A percentile compares a stretch with the other conserved stretches of the same genome.
Evolutionary conservation across 805 yeast species (phyloP).

Genomic region (Metschnikowia baotianmanensis): DNA sequence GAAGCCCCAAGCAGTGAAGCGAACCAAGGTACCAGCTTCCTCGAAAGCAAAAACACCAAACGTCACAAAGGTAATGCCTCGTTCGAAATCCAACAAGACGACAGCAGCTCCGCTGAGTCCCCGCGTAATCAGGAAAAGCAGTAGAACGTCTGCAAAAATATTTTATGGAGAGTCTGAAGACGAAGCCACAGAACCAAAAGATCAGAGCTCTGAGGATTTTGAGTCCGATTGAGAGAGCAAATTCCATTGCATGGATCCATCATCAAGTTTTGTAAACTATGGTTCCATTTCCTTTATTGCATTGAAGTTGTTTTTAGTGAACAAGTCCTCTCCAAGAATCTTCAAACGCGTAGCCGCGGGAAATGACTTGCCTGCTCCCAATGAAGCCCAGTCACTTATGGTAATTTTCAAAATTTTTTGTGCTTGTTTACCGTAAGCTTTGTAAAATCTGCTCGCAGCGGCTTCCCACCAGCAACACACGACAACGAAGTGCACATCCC

Average conservation of each 20-base stretch:
- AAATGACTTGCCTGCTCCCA: slow-evolving; percentile 48
- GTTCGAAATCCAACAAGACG: background rate
- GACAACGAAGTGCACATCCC: slow-evolving; percentile 68
- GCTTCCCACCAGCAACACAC: slow-evolving; percentile 93
- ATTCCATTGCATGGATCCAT: background rate
- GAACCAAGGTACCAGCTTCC: background rate
- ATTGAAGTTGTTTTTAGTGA: slow-evolving; percentile 43
- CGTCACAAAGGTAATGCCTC: background rate
- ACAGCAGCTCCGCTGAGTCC: slow-evolving; percentile 15
- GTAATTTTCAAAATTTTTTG: slow-evolving; percentile 52
- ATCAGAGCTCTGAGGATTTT: background rate
- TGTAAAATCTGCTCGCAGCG: slow-evolving; percentile 53
- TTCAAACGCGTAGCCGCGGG: slow-evolving; percentile 79
- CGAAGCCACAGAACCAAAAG: slow-evolving; percentile 17
- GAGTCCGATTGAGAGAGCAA: background rate
- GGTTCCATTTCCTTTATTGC: slow-evolving; percentile 43
- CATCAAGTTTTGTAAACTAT: slow-evolving; percentile 5
- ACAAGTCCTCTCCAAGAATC: slow-evolving; percentile 81
- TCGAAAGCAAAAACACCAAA: background rate
- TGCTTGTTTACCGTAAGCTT: slow-evolving; percentile 68
- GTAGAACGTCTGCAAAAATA: slow-evolving; percentile 15
- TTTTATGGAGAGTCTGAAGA: slow-evolving; percentile 17
- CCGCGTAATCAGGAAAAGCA: slow-evolving; percentile 26
- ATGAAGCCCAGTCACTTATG: slow-evolving; percentile 51
- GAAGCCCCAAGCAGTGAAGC: slow-evolving; percentile 2